Evolutionary conservation across 2,329 filamentous ascomycete genomes (phyloP).

Genomic region (Diaporthe vexans): DNA sequence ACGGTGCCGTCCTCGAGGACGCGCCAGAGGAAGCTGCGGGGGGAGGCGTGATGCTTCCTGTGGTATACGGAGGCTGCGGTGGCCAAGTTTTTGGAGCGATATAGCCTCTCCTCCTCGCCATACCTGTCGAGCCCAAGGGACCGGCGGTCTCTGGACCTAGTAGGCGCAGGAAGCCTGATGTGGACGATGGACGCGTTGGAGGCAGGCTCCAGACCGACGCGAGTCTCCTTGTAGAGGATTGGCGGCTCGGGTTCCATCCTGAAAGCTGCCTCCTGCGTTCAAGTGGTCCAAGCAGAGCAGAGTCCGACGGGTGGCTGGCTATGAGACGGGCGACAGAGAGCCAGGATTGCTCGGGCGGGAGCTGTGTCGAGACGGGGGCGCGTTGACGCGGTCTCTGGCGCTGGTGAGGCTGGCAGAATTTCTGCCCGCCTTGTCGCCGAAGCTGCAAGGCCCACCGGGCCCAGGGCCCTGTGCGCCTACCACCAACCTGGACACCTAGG

Average conservation of each 20-base stretch:
- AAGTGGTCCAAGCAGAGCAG: constrained; percentile 3
- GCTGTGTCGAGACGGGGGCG: constrained; percentile 29
- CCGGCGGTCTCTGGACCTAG: constrained; percentile 45
- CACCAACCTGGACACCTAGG: too few relatives aligned
- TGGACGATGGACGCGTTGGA: constrained; percentile 78
- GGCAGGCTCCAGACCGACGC: constrained; percentile 83
- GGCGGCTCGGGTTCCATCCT: constrained; percentile 75
- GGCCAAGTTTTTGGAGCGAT: constrained; percentile 80
- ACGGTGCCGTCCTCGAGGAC: constrained; percentile 84
- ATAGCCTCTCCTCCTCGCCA: constrained; percentile 79
- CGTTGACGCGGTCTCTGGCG: background rate
- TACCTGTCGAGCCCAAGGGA: constrained; percentile 56
- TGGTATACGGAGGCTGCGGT: constrained; percentile 88
- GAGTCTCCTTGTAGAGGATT: constrained; percentile 87
- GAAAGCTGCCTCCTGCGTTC: constrained; percentile 38
- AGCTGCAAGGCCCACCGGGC: constrained; percentile 4
- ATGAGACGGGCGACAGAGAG: constrained; percentile 6
- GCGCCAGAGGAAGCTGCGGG: constrained; percentile 92
- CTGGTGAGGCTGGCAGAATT: constrained; percentile 46
- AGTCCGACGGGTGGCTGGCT: background rate
- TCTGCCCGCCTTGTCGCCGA: constrained; percentile 40
- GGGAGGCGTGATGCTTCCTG: constrained; percentile 80
- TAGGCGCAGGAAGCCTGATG: constrained; percentile 72
- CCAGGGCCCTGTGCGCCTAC: too few relatives aligned
- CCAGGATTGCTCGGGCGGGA: constrained; percentile 25